These are phyloP conservation scores for Myriangium duriaei DNA, from an alignment of 2,329 filamentous ascomycete genomes.

Conservation along the genomic window DNA sequence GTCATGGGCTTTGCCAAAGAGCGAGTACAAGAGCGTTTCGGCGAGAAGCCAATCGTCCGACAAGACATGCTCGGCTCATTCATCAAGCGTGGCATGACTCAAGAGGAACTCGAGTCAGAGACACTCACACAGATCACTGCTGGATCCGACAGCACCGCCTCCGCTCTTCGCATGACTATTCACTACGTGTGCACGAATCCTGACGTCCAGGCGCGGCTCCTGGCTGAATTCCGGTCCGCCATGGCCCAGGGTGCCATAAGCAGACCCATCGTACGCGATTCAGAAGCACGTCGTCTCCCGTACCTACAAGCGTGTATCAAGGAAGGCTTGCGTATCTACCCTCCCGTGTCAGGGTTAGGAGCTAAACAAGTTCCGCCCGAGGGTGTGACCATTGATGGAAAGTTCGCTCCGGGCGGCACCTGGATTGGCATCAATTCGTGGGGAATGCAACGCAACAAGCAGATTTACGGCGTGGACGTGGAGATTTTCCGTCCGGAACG, in stretches of 20 bases:
- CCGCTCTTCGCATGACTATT: constrained; percentile 40
- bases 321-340: constrained; percentile 35
- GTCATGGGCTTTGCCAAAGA: constrained; percentile 34
- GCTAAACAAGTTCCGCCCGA: constrained; percentile 25
- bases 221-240: constrained; percentile 33
- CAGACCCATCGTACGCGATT: constrained; percentile 38
- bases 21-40: constrained; percentile 35
- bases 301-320: constrained; percentile 37
- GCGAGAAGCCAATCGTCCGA: constrained; percentile 29
- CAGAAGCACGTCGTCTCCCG: constrained; percentile 28
- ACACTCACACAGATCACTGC: constrained; percentile 38
- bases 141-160: constrained; percentile 47
- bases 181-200: constrained; percentile 42
- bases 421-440: constrained; percentile 28
- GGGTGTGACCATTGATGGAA: constrained; percentile 24
- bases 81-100: constrained; percentile 32
- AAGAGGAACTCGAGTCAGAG: constrained; percentile 32
- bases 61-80: constrained; percentile 44
- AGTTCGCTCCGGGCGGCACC: constrained; percentile 25
- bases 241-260: constrained; percentile 27
- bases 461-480: constrained; percentile 26
- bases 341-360: constrained; percentile 28
- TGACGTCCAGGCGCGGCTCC: constrained; percentile 33
- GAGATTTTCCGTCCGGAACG: constrained; percentile 28
- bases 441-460: constrained; percentile 25